These are phyloP conservation scores for Friedmanniomyces simplex DNA, from an alignment of 495 filamentous ascomycete species.

Conservation along the genomic window DNA sequence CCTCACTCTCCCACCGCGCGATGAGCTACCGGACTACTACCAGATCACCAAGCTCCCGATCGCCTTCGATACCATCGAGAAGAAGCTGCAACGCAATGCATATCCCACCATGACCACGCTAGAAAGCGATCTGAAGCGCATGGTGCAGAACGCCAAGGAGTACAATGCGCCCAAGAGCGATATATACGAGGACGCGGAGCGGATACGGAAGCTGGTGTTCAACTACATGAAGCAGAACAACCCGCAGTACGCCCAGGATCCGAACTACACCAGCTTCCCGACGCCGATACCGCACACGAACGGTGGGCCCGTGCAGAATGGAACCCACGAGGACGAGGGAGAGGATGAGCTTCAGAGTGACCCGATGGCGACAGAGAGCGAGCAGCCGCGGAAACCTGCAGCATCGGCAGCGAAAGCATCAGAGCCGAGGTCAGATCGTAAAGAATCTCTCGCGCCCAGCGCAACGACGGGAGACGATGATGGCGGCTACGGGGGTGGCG, in stretches of 20 bases:
- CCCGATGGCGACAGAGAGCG: not conserved
- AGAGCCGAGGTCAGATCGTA: slow-evolving; percentile 10
- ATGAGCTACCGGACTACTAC: slow-evolving; percentile 62
- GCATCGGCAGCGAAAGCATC: slow-evolving; percentile 3
- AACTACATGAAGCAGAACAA: slow-evolving; percentile 68
- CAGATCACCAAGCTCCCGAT: slow-evolving; percentile 60
- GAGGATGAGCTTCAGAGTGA: not conserved
- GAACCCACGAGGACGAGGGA: slow-evolving; percentile 18
- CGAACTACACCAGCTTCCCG: slow-evolving; percentile 49
- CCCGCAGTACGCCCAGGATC: slow-evolving; percentile 51
- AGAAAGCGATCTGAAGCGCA: slow-evolving; percentile 65
- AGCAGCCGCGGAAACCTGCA: not conserved
- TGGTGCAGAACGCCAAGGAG: slow-evolving; percentile 66
- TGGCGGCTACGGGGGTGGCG: slow-evolving; percentile 27
- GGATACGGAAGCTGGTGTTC: slow-evolving; percentile 61
- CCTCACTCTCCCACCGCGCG: slow-evolving; percentile 52
- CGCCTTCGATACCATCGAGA: slow-evolving; percentile 61
- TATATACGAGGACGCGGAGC: slow-evolving; percentile 63
- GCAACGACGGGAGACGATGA: slow-evolving; percentile 36
- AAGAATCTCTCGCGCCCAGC: slow-evolving; percentile 30
- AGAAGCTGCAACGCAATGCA: slow-evolving; percentile 51
- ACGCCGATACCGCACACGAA: slow-evolving; percentile 48
- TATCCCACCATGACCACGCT: slow-evolving; percentile 54
- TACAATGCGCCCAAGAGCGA: slow-evolving; percentile 55
- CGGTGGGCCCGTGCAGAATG: not conserved